These are phyloP conservation scores for Medicago truncatula DNA, from an alignment of 306 rosid species.

Conservation along the genomic window DNA sequence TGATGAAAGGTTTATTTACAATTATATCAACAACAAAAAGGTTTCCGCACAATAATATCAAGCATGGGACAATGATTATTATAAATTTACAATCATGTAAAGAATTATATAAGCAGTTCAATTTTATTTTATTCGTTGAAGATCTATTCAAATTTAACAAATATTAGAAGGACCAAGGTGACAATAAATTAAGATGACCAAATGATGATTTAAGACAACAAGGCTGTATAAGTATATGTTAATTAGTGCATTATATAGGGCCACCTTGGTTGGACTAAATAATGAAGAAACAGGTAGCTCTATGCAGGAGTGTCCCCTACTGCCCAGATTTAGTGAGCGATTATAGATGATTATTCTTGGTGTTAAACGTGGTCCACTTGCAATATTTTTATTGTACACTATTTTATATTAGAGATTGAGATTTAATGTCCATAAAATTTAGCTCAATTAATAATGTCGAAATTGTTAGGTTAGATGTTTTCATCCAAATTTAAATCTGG, in stretches of 20 bases:
- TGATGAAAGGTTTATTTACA: background rate
- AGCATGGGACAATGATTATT: background rate
- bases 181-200: constrained; percentile 12
- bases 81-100: too few relatives aligned
- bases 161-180: background rate
- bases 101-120: too few relatives aligned
- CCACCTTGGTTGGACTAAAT: constrained; percentile 29
- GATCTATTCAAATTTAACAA: constrained; percentile 26
- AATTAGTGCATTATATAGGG: constrained; percentile 21
- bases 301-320: constrained; percentile 49
- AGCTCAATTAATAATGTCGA: too few relatives aligned
- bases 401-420: too few relatives aligned
- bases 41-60: background rate
- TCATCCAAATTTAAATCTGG: too few relatives aligned
- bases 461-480: too few relatives aligned
- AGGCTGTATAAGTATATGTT: background rate
- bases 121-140: background rate
- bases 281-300: constrained; percentile 29
- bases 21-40: too few relatives aligned
- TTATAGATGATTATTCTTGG: constrained; percentile 41
- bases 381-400: constrained; percentile 5
- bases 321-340: constrained; percentile 29
- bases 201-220: constrained; percentile 32
- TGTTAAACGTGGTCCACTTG: constrained; percentile 59
- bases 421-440: too few relatives aligned